A percentile compares a stretch with the other conserved stretches of the same genome.
phyloP scores from a whole-genome alignment of 202 grass and related monocot species.

The Dendrocalamus latiflorus region DNA sequence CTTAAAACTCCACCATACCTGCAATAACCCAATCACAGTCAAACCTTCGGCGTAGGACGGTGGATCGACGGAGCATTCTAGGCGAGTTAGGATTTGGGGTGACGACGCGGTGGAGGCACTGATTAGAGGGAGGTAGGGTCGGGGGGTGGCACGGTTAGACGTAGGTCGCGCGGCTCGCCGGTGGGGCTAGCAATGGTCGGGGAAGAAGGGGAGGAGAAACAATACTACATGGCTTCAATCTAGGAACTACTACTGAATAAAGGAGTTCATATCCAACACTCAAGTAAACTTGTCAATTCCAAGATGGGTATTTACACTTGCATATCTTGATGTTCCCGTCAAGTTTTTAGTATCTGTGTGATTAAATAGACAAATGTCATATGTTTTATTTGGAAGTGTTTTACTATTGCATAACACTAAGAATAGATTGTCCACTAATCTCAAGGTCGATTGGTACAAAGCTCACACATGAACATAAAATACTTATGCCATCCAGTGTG shows the following conservation, averaged over 20 bases:
- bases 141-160: no score
- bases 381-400: neutral
- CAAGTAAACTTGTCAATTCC: conserved; percentile 66
- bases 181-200: no score
- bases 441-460: neutral
- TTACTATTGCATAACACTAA: neutral
- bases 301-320: conserved; percentile 91
- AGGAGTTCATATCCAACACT: neutral
- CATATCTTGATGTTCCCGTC: conserved; percentile 87
- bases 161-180: no score
- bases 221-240: neutral
- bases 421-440: neutral
- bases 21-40: no score
- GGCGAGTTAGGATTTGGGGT: no score
- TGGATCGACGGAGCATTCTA: no score
- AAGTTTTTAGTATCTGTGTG: conserved; percentile 82
- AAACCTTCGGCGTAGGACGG: no score
- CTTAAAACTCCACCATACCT: no score
- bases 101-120: no score
- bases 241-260: neutral
- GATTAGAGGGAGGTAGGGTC: no score
- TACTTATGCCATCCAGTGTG: neutral
- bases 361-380: conserved; percentile 17
- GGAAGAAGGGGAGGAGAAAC: neutral
- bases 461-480: neutral